These are phyloP conservation scores for Pestalotiopsis sp. DNA, from an alignment of 2,329 filamentous ascomycete species.

Conservation along the genomic window DNA sequence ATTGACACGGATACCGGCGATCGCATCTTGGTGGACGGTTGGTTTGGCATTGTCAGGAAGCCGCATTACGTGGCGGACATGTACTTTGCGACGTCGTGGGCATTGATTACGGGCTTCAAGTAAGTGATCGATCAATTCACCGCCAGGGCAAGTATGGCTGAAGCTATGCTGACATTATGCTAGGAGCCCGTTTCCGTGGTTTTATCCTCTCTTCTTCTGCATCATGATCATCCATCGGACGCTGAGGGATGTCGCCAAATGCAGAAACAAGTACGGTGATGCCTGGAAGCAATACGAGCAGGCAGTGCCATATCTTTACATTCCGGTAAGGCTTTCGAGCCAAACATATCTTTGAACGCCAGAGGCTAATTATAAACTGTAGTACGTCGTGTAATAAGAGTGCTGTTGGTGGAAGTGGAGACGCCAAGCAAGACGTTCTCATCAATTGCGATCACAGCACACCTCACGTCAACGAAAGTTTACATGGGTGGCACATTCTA, in stretches of 20 bases:
- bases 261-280: slow-evolving; percentile 76
- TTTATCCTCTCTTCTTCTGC: slow-evolving; percentile 82
- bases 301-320: slow-evolving; percentile 79
- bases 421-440: neutral
- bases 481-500: too few relatives aligned
- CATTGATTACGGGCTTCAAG: slow-evolving; percentile 48
- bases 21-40: slow-evolving; percentile 79
- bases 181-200: slow-evolving; percentile 79
- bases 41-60: slow-evolving; percentile 75
- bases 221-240: slow-evolving; percentile 80
- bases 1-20: slow-evolving; percentile 74
- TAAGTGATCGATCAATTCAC: neutral
- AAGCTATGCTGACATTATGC: too few relatives aligned
- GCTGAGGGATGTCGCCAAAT: slow-evolving; percentile 71
- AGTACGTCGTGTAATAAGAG: neutral
- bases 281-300: slow-evolving; percentile 80
- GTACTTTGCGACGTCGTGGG: slow-evolving; percentile 52
- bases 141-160: too few relatives aligned
- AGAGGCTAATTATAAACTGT: too few relatives aligned
- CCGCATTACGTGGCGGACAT: slow-evolving; percentile 50
- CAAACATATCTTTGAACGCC: neutral
- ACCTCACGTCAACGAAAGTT: neutral
- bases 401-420: neutral
- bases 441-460: neutral
- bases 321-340: slow-evolving; percentile 41